Base-by-base conservation (phyloP, 73 alveolate species). In the Paramecium sexaurelia region DNA sequence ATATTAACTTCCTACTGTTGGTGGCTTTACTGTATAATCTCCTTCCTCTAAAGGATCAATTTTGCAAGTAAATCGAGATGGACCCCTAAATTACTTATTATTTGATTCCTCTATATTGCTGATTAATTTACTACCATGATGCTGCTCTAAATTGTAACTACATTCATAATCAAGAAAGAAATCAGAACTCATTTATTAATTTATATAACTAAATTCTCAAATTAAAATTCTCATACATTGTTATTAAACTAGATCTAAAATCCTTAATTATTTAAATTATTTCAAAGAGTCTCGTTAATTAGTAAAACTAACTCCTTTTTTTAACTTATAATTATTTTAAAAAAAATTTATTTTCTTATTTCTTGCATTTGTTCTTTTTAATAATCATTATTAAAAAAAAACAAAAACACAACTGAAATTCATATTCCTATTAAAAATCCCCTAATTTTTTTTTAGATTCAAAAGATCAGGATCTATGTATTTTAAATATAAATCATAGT, bases 1-100 rank as follows among this genome's bases (percentile, higher is more conserved):
- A 36, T 15, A 39, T 20, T 36, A 36, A 73, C 57, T 39, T 33
- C 55, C 87, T 15, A 73, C 87, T 73, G 87, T 73, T 73, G 87
- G 87, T 36, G 55, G 66, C 5, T 39, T 33, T 7, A 73, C 87
- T 20, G 87, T 36, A 36, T n/a, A 15, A 33, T 73, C 87, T 1
- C 66, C 87, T 3, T 36, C 57, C 1, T 73, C 87, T 6, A 73
- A n/a, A 9, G 87, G 87, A 19, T 73, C 87, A 15, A 73, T 39
- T 73, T 73, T 73, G 39, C 20, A 32, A 3, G 66, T 73, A 35
- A 73, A 73, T 13, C 57, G 55, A 32, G 36, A 11, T 11, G 87
- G 87, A 15, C 87, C 87, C 13, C 87, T 33, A 73, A 73, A 73
- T 20, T 73, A 36, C 26, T 36, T 11, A 20, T 35, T 20, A 73